Conservation (phyloP, 148 eudicot genomes). For the Camellia sinensis region DNA sequence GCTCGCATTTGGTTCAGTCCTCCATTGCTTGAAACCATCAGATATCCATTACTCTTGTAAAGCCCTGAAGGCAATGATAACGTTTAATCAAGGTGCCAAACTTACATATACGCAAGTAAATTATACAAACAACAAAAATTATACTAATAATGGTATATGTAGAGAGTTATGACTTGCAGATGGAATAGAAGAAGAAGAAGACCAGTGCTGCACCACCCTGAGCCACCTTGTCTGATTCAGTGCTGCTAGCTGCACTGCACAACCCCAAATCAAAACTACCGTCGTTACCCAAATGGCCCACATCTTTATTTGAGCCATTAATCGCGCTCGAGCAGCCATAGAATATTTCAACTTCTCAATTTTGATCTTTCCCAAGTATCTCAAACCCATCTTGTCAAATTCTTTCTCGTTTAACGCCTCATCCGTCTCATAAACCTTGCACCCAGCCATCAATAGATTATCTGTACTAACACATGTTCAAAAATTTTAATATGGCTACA, state of each 20-base stretch:
- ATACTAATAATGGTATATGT: neutral
- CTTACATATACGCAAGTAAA: no score
- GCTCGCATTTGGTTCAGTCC: no score
- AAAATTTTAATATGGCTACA: no score
- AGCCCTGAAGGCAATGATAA: neutral
- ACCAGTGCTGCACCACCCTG: slow-evolving; percentile 18
- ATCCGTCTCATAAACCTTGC: neutral
- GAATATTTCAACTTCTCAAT: neutral
- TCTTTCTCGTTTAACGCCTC: neutral
- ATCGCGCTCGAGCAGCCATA: slow-evolving; percentile 23
- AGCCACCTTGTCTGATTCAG: slow-evolving; percentile 24
- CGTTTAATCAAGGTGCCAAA: neutral
- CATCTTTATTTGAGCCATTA: slow-evolving; percentile 23
- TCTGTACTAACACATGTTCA: no score
- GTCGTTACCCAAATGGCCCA: slow-evolving; percentile 29
- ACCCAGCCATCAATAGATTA: neutral
- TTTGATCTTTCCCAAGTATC: no score
- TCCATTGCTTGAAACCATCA: no score
- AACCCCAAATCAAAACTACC: slow-evolving; percentile 35
- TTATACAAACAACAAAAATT: neutral
- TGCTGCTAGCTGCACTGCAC: slow-evolving; percentile 30
- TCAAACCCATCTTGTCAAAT: neutral
- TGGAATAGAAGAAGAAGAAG: slow-evolving; percentile 13
- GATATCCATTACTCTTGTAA: neutral
- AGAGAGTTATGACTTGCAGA: slow-evolving; percentile 29